Base-by-base conservation (phyloP, 176 grass and related monocot species). In the Eragrostis curvula region DNA sequence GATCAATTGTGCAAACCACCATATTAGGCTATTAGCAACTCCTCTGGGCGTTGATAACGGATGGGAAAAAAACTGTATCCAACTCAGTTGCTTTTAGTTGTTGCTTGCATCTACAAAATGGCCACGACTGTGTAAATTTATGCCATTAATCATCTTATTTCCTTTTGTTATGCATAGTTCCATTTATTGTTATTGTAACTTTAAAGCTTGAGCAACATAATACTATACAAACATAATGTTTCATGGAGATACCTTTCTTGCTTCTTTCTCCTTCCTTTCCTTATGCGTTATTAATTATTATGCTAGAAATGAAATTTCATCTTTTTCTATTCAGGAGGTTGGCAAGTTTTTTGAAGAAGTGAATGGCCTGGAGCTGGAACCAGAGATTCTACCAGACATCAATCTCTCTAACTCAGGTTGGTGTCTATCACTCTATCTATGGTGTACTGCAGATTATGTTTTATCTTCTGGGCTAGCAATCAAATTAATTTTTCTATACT, bases 351-450 rank as follows among this genome's bases (percentile, higher is more conserved):
- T 71, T 73, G 25, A 78, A 87, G 77, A 85, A 74, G 10, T 70
- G 17, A 85, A 72, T 2, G 74, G 6, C n/a, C 72, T 90, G 77
- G 73, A 93, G 40, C 16, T 90, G 50, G 91, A 87, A 44, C 66
- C 66, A 36, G 91, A 93, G 62, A 62, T 90, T 72, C 85, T 90
- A 63, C 81, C 81, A 18, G 53, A 66, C 9, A n/a, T 25, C 15
- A 73, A 20, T 85, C 29, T 66, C 50, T 40, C 72, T 57, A 56
- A 12, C 61, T 78, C 91, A 82, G 91, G 91, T 93, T 39, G 27
- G 64, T 87, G 5, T 65, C 28, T 66, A 14, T 56, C n/a, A n/a
- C 46, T 71, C 82, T 57, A 16, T 36, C 39, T 57, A 47, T 13
- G 3, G 24, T 59, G n/a, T 50, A 6, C 42, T 12, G 1, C 23